phyloP scores from a whole-genome alignment of 768 basidiomycete species.

The Mycena belliarum region DNA sequence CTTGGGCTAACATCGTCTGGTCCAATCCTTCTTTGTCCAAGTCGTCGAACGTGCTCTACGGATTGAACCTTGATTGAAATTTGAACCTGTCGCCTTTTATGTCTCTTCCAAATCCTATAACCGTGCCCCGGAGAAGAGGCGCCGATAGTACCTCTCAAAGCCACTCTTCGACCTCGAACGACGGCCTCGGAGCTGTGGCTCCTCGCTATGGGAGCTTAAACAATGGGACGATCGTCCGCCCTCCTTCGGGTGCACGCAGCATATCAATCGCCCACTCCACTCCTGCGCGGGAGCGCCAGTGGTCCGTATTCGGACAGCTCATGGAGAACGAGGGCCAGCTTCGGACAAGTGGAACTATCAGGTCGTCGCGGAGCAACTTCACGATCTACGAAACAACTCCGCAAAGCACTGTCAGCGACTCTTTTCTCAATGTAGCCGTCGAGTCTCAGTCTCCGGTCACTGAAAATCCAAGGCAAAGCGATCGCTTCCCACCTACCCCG shows the following conservation, averaged over 20 bases:
- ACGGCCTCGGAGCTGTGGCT: background rate
- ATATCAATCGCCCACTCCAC: constrained; percentile 15
- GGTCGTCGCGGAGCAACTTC: constrained; percentile 16
- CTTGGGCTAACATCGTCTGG: too few relatives aligned
- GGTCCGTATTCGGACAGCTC: constrained; percentile 70
- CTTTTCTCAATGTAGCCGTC: constrained; percentile 12
- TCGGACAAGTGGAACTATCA: constrained; percentile 21
- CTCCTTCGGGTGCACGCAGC: constrained; percentile 12
- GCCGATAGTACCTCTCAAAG: background rate
- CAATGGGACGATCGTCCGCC: background rate
- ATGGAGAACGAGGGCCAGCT: constrained; percentile 67
- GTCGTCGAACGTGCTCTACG: too few relatives aligned
- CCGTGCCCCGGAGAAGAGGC: background rate
- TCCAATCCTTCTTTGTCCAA: too few relatives aligned
- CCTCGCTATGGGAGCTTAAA: constrained; percentile 10
- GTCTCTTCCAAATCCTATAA: constrained; percentile 1
- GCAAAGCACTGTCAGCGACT: constrained; percentile 7
- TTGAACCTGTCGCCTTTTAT: too few relatives aligned
- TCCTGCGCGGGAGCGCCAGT: constrained; percentile 37
- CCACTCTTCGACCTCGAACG: background rate
- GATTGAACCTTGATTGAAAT: too few relatives aligned
- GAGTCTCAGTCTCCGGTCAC: constrained; percentile 16
- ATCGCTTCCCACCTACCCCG: background rate
- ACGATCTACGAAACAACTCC: background rate
- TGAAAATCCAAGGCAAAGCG: constrained; percentile 5